Conservation (phyloP, 2,329 filamentous ascomycete species). For the Zymoseptoria tritici region DNA sequence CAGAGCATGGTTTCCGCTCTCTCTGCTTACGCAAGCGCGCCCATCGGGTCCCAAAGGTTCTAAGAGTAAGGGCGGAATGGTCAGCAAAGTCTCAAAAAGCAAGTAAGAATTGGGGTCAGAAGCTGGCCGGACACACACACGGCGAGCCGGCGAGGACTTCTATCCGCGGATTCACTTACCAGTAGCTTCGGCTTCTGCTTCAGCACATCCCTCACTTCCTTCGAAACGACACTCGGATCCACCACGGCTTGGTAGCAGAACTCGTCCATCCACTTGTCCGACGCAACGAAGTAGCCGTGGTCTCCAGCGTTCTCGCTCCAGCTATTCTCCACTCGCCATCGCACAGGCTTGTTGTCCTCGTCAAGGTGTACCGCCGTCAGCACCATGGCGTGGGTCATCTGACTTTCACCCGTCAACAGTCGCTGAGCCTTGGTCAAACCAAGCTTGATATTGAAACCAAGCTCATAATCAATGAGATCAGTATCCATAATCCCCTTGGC, state of each 20-base stretch:
- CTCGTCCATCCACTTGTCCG: slow-evolving; percentile 55
- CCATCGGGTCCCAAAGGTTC: slow-evolving; percentile 36
- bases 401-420: slow-evolving; percentile 64
- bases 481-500: slow-evolving; percentile 71
- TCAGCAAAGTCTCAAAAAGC: too few species aligned
- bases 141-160: too few species aligned
- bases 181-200: slow-evolving; percentile 63
- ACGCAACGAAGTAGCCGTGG: slow-evolving; percentile 87
- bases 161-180: slow-evolving; percentile 23
- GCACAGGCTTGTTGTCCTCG: slow-evolving; percentile 54
- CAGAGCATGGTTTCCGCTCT: neutral
- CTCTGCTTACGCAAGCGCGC: slow-evolving; percentile 28
- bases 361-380: slow-evolving; percentile 78
- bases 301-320: slow-evolving; percentile 65
- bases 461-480: slow-evolving; percentile 66
- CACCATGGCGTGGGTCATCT: slow-evolving; percentile 92
- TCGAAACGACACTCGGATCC: slow-evolving; percentile 54
- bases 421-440: slow-evolving; percentile 70
- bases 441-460: slow-evolving; percentile 72
- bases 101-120: too few species aligned
- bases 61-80: too few species aligned
- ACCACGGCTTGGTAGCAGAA: slow-evolving; percentile 84
- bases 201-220: slow-evolving; percentile 62
- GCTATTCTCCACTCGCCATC: slow-evolving; percentile 83
- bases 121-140: too few species aligned